Conservation (phyloP, 768 basidiomycete species). For the Russula emetica region DNA sequence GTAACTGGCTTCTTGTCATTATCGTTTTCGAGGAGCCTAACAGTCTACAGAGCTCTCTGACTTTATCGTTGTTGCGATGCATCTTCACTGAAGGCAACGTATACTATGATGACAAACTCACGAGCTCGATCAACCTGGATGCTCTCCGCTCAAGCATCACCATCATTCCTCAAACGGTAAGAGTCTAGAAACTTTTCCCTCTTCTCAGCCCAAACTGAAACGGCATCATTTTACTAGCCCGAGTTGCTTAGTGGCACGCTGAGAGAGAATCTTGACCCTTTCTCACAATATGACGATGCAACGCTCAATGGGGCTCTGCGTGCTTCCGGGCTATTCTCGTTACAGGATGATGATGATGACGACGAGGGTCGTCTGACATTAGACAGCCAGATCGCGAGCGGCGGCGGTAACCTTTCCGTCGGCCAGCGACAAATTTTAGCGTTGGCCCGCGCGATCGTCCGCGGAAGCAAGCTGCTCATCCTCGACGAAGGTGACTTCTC, state of each 20-base stretch:
- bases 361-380: slow-evolving; percentile 41
- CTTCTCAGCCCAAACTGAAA: slow-evolving; percentile 17
- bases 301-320: slow-evolving; percentile 47
- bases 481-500: slow-evolving; percentile 47
- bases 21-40: slow-evolving; percentile 3
- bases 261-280: slow-evolving; percentile 59
- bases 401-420: slow-evolving; percentile 48
- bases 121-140: slow-evolving; percentile 47
- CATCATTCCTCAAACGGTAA: slow-evolving; percentile 55
- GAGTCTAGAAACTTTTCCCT: slow-evolving; percentile 22
- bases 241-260: slow-evolving; percentile 54
- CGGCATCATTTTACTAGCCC: slow-evolving; percentile 32
- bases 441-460: slow-evolving; percentile 54
- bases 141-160: slow-evolving; percentile 51
- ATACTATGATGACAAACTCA: slow-evolving; percentile 47
- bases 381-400: slow-evolving; percentile 43
- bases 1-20: slow-evolving; percentile 26
- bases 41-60: slow-evolving; percentile 42
- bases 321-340: slow-evolving; percentile 44
- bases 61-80: slow-evolving; percentile 50
- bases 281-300: slow-evolving; percentile 50
- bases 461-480: slow-evolving; percentile 54
- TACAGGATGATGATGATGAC: slow-evolving; percentile 39
- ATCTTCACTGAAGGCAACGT: slow-evolving; percentile 52
- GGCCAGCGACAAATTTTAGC: slow-evolving; percentile 60